phyloP scores from a whole-genome alignment of 2,329 filamentous ascomycete genomes.

The Lasiodiplodia sp. region DNA sequence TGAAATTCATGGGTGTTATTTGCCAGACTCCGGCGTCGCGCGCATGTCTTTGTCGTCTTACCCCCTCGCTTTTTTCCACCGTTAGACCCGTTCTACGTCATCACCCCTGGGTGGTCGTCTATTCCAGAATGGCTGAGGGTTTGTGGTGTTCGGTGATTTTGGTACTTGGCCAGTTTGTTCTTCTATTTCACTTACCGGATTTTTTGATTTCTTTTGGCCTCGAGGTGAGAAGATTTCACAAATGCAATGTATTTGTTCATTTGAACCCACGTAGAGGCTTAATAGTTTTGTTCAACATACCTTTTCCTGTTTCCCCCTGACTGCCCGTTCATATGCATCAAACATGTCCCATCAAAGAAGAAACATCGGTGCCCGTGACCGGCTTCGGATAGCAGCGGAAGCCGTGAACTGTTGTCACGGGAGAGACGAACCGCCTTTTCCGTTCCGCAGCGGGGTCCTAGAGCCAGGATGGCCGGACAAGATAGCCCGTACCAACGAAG shows the following conservation, averaged over 20 bases:
- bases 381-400: not conserved
- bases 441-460: not conserved
- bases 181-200: not conserved
- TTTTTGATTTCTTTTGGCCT: not conserved
- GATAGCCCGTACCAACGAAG: not conserved
- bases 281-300: not conserved
- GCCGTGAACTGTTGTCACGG: not conserved
- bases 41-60: slow-evolving; percentile 8
- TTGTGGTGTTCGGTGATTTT: slow-evolving; percentile 7
- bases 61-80: not conserved
- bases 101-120: not conserved
- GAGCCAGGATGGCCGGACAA: not conserved
- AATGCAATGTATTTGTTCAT: not conserved
- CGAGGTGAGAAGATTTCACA: not conserved
- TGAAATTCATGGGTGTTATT: slow-evolving; percentile 28
- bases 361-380: not conserved
- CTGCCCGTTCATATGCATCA: not conserved
- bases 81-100: not conserved
- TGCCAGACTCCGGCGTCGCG: slow-evolving; percentile 23
- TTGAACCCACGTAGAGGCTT: not conserved
- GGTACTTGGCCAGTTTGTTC: slow-evolving; percentile 6
- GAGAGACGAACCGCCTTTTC: not conserved
- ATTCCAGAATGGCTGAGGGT: not conserved
- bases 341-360: not conserved
- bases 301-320: not conserved